These are phyloP conservation scores for Tripterygium wilfordii DNA, from an alignment of 177 flowering plant species.

Conservation along the genomic window DNA sequence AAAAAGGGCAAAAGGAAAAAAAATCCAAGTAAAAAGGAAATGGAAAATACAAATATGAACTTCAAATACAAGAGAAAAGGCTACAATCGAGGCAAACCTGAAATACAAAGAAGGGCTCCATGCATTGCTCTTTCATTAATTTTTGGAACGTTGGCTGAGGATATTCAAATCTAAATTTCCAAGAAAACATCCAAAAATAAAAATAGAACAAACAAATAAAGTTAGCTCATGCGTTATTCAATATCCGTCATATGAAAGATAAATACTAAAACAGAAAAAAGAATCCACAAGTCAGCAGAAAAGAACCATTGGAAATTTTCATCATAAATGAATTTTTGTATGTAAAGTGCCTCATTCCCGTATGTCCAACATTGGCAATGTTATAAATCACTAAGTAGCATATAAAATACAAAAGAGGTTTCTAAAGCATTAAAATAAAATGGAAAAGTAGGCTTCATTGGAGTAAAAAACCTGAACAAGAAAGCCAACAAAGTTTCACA, in stretches of 20 bases:
- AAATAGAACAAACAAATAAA: conserved; percentile 1
- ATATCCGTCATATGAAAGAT: too few species aligned
- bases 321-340: too few species aligned
- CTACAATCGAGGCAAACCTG: conserved; percentile 48
- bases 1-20: background rate
- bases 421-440: too few species aligned
- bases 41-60: background rate
- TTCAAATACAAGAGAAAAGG: conserved; percentile 8
- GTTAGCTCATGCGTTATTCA: too few species aligned
- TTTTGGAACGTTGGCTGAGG: conserved; percentile 98
- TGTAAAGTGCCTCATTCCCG: too few species aligned
- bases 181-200: background rate
- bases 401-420: too few species aligned
- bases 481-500: too few species aligned
- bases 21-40: background rate
- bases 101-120: conserved; percentile 98
- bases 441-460: too few species aligned
- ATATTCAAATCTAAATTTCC: conserved; percentile 70
- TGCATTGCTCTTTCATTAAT: conserved; percentile 91
- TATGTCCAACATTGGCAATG: too few species aligned
- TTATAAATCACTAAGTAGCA: too few species aligned
- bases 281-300: background rate
- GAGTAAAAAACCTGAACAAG: too few species aligned
- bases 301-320: background rate
- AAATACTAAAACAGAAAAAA: background rate